Evolutionary conservation across 2,329 filamentous ascomycete genomes (phyloP), one percentile per base, ranked within the genome.

Genomic region (Ophiostoma sp.): DNA sequence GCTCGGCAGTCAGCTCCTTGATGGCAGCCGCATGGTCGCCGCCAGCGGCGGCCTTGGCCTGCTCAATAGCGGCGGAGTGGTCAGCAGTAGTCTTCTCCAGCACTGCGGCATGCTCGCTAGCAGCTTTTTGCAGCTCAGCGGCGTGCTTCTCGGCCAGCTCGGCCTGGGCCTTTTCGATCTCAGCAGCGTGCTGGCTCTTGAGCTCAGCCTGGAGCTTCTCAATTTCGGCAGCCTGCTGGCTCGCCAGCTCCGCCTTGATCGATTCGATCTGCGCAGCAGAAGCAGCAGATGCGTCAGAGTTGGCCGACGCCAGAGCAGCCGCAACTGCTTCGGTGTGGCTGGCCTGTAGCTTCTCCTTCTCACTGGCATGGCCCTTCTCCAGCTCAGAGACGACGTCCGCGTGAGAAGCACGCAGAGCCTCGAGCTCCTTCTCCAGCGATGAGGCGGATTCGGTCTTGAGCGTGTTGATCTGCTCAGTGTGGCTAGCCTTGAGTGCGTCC

Each of bases 391-490:
- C 65, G 38, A 76, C 75, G 60, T 75, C 73, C 5, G 74, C 74
- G 52, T 80, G 76, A 71, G 80, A 83, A 12, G 83, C 81, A 69
- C 80, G 82, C 62, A 72, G 73, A 11, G 75, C 73, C 64, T 75
- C 74, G 8, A 80, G 70, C 65, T 76, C 73, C 69, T 81, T 75
- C 73, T 79, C 79, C 45, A 85, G 76, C 0, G 75, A 72, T 38
- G 81, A 77, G 70, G 77, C 79, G 65, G 80, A 77, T 6, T 77
- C 73, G 0, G 76, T 76, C 44, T 78, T 75, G 55, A 84, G 84
- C 49, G 76, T 77, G 75, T 87, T 84, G 9, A 89, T 74, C 73
- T 85, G 85, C 78, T 87, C 83, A 5, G 84, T 83, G 72, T 88
- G 84, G 71, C 80, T 84, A 11, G 83, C 81, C 69, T 80, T 82